Evolutionary conservation across 2,329 filamentous ascomycete genomes (phyloP).

Genomic region (Pezicula carpinea): DNA sequence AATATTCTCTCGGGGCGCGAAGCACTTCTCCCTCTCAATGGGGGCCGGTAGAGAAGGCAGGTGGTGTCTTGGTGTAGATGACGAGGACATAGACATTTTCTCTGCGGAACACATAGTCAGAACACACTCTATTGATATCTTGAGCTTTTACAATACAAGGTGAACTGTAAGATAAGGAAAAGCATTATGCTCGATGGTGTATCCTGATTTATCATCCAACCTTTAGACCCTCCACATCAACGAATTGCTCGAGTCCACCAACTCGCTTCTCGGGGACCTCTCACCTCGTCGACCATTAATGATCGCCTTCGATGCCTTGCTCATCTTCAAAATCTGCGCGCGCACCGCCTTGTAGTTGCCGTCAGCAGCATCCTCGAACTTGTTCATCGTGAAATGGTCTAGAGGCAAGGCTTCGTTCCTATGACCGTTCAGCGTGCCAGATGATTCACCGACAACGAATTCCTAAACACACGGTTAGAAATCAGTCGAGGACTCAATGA

Average conservation of each 20-base stretch:
- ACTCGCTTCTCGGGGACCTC: not conserved
- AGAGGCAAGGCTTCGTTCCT: constrained; percentile 19
- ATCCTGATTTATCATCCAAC: not conserved
- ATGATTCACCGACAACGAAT: constrained; percentile 25
- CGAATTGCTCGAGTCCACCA: not conserved
- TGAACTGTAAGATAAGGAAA: not conserved
- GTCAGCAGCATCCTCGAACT: constrained; percentile 25
- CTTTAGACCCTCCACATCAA: not conserved
- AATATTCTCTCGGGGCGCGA: not conserved
- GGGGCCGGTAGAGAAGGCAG: not conserved
- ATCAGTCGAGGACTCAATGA: not conserved
- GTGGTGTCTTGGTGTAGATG: too few species aligned
- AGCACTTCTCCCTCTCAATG: not conserved
- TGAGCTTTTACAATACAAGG: not conserved
- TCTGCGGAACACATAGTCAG: not conserved
- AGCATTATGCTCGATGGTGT: not conserved
- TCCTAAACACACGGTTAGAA: constrained; percentile 13
- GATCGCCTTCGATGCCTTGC: not conserved
- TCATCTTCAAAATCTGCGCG: constrained; percentile 17
- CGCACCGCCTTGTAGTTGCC: constrained; percentile 23
- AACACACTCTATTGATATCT: not conserved
- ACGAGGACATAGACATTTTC: not conserved
- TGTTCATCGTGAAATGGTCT: constrained; percentile 29
- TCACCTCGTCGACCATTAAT: not conserved
- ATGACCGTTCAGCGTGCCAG: constrained; percentile 23